Evolutionary conservation across 306 rosid genomes (phyloP), one percentile per base, ranked within the genome.

Genomic region (Prinsepia uniflora): DNA sequence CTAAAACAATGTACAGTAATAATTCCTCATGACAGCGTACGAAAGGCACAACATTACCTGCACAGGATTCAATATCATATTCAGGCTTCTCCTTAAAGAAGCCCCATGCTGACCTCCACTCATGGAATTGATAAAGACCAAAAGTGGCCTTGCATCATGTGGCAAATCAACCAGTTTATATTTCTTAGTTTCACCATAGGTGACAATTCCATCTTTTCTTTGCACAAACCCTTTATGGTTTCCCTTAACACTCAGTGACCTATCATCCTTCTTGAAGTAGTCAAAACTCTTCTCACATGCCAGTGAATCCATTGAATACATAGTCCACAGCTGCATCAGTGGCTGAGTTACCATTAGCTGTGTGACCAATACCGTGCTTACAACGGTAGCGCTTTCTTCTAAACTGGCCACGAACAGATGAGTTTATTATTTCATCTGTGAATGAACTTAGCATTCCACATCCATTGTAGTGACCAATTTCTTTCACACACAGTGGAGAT

Each of bases 101-200:
- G 86, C 80, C 73, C 96, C 96, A 63, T 79, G 82, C 68, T 83
- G 96, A 62, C 96, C 91, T 64, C 96, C 96, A 83, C 91, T 89
- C 60, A 77, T 83, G 74, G 88, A 70, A 84, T 89, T 89, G 47
- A 89, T 86, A 76, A 89, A 86, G 71, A 89, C 91, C 86, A 89
- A 70, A 67, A 89, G 86, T 24, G 96, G 96, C 72, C 89, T 86
- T 10, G 88, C 88, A 79, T 84, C 89, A 63, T 67, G 81, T 5
- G 96, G 83, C 77, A 89, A 71, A 76, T 83, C 89, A 83, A 84
- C 82, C 72, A 89, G 58, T 45, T 76, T 72, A 85, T 81, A 72
- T 74, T 68, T 89, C 80, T 83, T 89, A 57, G 75, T 55, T 78
- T 62, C 79, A 58, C 72, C 54, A 50, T 45, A 76, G 58, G 72